These are phyloP conservation scores for Spergularia bocconei DNA, from an alignment of 148 eudicot genomes.

Conservation along the genomic window DNA sequence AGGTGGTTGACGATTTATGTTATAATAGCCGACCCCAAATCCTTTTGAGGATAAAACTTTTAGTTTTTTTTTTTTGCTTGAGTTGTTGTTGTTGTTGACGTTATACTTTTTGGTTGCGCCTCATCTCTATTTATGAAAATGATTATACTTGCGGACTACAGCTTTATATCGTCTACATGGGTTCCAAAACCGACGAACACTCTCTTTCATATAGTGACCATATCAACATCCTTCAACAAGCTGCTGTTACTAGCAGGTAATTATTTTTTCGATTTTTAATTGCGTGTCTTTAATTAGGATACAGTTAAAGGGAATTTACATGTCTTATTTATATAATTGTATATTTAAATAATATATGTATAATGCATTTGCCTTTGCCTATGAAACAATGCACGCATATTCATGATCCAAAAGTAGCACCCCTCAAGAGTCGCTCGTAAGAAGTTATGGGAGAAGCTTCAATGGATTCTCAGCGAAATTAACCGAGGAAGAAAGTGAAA, in stretches of 20 bases:
- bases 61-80: too few species aligned
- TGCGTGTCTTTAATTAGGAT: too few species aligned
- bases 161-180: conserved; percentile 35
- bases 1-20: too few species aligned
- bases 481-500: conserved; percentile 31
- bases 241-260: conserved; percentile 16
- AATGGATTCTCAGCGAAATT: conserved; percentile 42
- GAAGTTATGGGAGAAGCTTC: conserved; percentile 41
- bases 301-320: too few species aligned
- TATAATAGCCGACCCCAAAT: too few species aligned
- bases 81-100: too few species aligned
- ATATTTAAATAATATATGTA: too few species aligned
- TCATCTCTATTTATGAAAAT: not conserved
- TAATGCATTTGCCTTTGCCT: too few species aligned
- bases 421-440: conserved; percentile 20
- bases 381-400: not conserved
- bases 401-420: conserved; percentile 2
- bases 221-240: conserved; percentile 24
- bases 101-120: not conserved
- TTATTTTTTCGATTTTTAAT: not conserved
- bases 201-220: conserved; percentile 20
- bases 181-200: conserved; percentile 15
- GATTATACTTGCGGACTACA: not conserved
- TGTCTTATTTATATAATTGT: too few species aligned
- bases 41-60: too few species aligned